These are phyloP conservation scores for Teratosphaeria epicoccoides DNA, from an alignment of 2,329 filamentous ascomycete species.

Conservation along the genomic window DNA sequence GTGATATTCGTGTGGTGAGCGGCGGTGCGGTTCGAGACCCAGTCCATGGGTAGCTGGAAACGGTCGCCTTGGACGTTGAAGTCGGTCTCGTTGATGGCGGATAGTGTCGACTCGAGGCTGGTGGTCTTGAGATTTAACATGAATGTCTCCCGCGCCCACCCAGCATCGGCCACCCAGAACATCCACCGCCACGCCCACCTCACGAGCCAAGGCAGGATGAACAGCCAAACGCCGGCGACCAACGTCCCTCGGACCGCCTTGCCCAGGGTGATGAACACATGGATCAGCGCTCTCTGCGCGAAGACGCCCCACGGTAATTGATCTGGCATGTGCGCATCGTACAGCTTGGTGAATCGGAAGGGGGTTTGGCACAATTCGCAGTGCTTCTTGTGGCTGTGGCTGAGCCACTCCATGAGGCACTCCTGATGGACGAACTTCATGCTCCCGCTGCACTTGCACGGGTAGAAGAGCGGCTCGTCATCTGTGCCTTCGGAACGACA, in stretches of 20 bases:
- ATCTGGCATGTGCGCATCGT: conserved; percentile 85
- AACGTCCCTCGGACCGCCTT: conserved; percentile 51
- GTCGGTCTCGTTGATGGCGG: conserved; percentile 2
- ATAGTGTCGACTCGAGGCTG: conserved; percentile 1
- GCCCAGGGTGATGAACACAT: conserved; percentile 41
- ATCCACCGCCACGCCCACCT: conserved; percentile 84
- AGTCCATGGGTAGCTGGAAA: not conserved
- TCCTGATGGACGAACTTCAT: conserved; percentile 98
- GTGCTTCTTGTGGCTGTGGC: conserved; percentile 98
- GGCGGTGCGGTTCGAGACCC: not conserved
- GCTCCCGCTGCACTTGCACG: conserved; percentile 97
- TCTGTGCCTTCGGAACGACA: conserved; percentile 78
- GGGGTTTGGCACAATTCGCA: conserved; percentile 98
- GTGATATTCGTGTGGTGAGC: not conserved
- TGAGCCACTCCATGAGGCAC: conserved; percentile 97
- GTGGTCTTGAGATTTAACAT: conserved; percentile 11
- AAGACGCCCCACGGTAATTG: conserved; percentile 74
- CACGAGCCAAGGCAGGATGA: conserved; percentile 81
- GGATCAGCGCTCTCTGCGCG: conserved; percentile 62
- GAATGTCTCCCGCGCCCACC: conserved; percentile 44
- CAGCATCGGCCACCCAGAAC: conserved; percentile 85
- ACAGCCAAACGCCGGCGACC: conserved; percentile 79
- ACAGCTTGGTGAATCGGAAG: conserved; percentile 96
- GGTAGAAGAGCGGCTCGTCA: conserved; percentile 85
- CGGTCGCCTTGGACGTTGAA: not conserved